Evolutionary conservation across 352 stramenopile genomes (phyloP), one percentile per base, ranked within the genome.

Genomic region (Globisporangium mamillatum): DNA sequence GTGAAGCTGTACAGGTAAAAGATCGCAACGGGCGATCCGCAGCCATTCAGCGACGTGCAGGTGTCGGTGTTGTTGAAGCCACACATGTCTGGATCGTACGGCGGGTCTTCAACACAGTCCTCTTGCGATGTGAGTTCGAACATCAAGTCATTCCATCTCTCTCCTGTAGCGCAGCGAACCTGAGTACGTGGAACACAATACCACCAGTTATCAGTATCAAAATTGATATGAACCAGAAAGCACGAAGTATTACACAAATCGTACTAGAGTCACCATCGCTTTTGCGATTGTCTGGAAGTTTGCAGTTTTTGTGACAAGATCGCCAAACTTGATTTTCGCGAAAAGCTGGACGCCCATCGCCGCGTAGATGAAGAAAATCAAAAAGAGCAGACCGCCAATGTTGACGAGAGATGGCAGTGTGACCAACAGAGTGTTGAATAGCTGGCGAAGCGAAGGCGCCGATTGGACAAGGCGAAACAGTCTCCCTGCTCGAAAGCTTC

Each of bases 351-450:
- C 84, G 3, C 90, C 91, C 73, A 97, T 81, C 2, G 93, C 88
- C 27, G 91, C 87, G 58, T 96, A 98, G 68, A 98, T 97, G 70
- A 97, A 98, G 67, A 97, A 93, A 4, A 98, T 67, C 4, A 98
- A 69, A 24, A 96, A 88, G 9, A 98, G 71, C 4, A 98, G 70
- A 10, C 77, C 80, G 8, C 81, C 90, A 44, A 98, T 96, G 72
- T 96, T 97, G 22, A 81, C 81, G 27, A 96, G 85, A 1, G 82
- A 90, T 27, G 92, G 93, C 38, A 98, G 59, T 20, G 88, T 92
- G 24, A 86, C 80, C 14, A 98, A 44, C 36, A 98, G 78, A 5
- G 93, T 97, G 63, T 96, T 94, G 68, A 97, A 91, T 22, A 97
- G 75, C 66, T 95, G 83, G 2, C 86, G 81, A 29, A 98, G 77